These are phyloP conservation scores for Trichoderma citrinoviride DNA, from an alignment of 2,329 filamentous ascomycete species.

Conservation along the genomic window DNA sequence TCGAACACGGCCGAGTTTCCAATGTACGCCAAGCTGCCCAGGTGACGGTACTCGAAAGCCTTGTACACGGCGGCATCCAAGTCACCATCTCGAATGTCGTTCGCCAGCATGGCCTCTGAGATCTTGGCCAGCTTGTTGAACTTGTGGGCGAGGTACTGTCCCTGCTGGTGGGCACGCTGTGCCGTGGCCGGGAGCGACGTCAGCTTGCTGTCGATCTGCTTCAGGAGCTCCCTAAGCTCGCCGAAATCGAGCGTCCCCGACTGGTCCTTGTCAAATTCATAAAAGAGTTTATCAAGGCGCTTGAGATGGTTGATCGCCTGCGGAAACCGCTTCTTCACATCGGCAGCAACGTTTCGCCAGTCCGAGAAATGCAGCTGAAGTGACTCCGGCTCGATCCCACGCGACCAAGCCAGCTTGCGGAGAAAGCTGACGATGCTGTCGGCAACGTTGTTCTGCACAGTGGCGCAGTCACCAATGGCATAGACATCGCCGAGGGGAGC, in stretches of 20 bases:
- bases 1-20: conserved; percentile 97
- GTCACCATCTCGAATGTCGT: conserved; percentile 84
- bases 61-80: conserved; percentile 90
- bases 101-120: conserved; percentile 70
- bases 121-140: conserved; percentile 86
- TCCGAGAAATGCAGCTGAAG: conserved; percentile 82
- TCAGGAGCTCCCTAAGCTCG: conserved; percentile 82
- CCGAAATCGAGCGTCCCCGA: conserved; percentile 91
- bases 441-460: conserved; percentile 95
- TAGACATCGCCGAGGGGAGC: conserved; percentile 93
- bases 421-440: conserved; percentile 90
- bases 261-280: conserved; percentile 88
- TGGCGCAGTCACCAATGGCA: conserved; percentile 91
- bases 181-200: conserved; percentile 93
- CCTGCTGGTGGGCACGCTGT: conserved; percentile 94
- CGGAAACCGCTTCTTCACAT: conserved; percentile 85
- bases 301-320: conserved; percentile 85
- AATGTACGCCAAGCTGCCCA: conserved; percentile 90
- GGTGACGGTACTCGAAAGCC: conserved; percentile 89
- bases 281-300: conserved; percentile 86
- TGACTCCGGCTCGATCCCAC: conserved; percentile 84
- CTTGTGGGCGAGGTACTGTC: conserved; percentile 86
- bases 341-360: conserved; percentile 80
- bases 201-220: conserved; percentile 91
- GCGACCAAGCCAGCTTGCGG: conserved; percentile 85